Evolutionary conservation across 768 basidiomycete species (phyloP), one percentile per base, ranked within the genome.

Genomic region (Trametes villosa): DNA sequence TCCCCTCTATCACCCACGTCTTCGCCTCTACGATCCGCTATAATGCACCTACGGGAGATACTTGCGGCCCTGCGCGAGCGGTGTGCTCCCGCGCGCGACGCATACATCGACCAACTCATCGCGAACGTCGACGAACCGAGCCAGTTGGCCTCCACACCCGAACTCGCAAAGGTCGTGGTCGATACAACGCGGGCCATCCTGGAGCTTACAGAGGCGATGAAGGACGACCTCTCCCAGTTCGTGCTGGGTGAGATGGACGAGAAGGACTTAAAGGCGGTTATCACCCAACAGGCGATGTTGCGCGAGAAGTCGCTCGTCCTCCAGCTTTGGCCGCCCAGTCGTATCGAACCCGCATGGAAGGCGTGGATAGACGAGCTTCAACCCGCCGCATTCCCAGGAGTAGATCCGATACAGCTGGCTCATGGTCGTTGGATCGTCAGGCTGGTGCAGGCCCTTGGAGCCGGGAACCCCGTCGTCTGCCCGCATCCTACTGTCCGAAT

Each of bases 221-320:
- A 85, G 68, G 75, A 81, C 29, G 90, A 91, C 66, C 77, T 91
- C 34, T 86, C 85, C 12, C 79, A 85, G 57, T 84, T 87, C 48
- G 76, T 88, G 12, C 68, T 90, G 1, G 88, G 87, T 20, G 77
- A 77, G 36, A 87, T 91, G 86, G 78, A 82, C 24, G 90, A 92
- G 67, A 68, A 75, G 36, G 83, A 92, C 54, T 77, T 90, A 26
- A 71, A 70, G 20, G 75, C 71, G 4, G 68, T 84, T 15, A 72
- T 91, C 30, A 70, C 71, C 8, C 78, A 79, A 31, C 81, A 88
- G 64, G 87, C 88, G 2, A 81, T 76, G 59, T 65, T 67, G 12
- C 76, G 77, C 46, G 89, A 91, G 71, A 78, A 84, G 57, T 77
- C 81, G 33, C 64, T 85, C 29, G 77, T 88, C 13, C 70, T 85